Conservation (phyloP, 805 yeast species). For the Starmerella vaccinii region DNA sequence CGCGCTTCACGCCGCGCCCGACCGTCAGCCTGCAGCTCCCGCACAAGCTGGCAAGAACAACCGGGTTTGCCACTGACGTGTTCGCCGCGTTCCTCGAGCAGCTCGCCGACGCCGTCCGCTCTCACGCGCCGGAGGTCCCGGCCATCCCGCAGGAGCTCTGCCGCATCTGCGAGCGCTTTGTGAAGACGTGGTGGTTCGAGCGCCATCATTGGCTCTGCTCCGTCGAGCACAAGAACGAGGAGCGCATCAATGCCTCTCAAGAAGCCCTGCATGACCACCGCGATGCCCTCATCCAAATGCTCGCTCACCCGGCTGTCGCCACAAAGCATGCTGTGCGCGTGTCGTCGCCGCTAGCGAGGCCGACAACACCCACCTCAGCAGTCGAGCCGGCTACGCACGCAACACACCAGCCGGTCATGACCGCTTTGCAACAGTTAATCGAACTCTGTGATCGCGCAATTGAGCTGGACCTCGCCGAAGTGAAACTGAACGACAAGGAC, state of each 20-base stretch:
- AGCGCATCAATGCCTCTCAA: conserved; percentile 62
- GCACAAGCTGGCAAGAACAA: conserved; percentile 45
- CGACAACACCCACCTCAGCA: no score
- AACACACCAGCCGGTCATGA: background rate
- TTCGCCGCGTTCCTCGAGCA: conserved; percentile 62
- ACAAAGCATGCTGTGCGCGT: conserved; percentile 23
- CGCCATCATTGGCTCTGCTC: conserved; percentile 80
- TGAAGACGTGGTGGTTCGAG: conserved; percentile 97
- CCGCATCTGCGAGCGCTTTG: conserved; percentile 78
- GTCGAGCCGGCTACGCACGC: background rate
- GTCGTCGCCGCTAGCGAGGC: conserved; percentile 25
- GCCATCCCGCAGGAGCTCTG: conserved; percentile 77
- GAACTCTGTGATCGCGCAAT: conserved; percentile 17
- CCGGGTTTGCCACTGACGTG: conserved; percentile 84
- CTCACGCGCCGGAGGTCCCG: conserved; percentile 50
- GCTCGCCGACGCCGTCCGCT: conserved; percentile 52
- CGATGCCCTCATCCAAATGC: conserved; percentile 33
- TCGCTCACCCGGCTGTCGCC: conserved; percentile 6
- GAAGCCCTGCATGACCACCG: conserved; percentile 68
- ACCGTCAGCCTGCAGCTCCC: conserved; percentile 50
- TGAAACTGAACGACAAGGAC: background rate
- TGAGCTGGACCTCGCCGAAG: conserved; percentile 23
- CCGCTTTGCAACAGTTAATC: background rate
- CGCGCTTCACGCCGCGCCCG: conserved; percentile 59
- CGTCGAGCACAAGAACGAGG: conserved; percentile 72